These are phyloP conservation scores for Candida buenavistaensis DNA, from an alignment of 1,139 yeast genomes.

Conservation along the genomic window DNA sequence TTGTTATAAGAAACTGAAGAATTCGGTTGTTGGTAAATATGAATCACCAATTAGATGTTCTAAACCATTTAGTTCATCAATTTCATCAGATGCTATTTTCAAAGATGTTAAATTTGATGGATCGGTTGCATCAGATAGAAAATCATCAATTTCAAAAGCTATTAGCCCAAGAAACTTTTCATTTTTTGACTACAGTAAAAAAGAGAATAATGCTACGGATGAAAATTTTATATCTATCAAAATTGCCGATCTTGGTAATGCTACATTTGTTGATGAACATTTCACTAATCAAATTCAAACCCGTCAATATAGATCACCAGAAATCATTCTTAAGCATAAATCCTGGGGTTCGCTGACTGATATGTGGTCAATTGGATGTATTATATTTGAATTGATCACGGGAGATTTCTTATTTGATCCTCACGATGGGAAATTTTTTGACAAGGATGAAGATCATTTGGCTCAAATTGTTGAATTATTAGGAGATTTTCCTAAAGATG, in stretches of 20 bases:
- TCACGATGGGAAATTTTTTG: slow-evolving; percentile 58
- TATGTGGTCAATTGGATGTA: slow-evolving; percentile 82
- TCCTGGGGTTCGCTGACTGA: slow-evolving; percentile 86
- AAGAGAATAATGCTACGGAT: not conserved
- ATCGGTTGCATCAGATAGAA: slow-evolving; percentile 7
- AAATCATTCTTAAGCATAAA: slow-evolving; percentile 62
- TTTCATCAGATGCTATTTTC: slow-evolving; percentile 22
- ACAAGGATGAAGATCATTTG: slow-evolving; percentile 81
- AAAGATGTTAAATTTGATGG: slow-evolving; percentile 16
- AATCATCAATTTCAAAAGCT: slow-evolving; percentile 10
- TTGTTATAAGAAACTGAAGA: slow-evolving; percentile 24
- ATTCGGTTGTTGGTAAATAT: slow-evolving; percentile 18
- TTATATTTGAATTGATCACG: slow-evolving; percentile 76
- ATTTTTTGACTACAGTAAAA: slow-evolving; percentile 3
- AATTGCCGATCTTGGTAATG: slow-evolving; percentile 85
- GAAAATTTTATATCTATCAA: slow-evolving; percentile 31
- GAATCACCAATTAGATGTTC: slow-evolving; percentile 31
- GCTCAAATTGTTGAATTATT: slow-evolving; percentile 75
- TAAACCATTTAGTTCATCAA: slow-evolving; percentile 28
- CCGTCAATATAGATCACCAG: slow-evolving; percentile 83
- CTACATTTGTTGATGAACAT: slow-evolving; percentile 72
- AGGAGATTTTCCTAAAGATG: slow-evolving; percentile 55
- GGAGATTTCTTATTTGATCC: slow-evolving; percentile 89
- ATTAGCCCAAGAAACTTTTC: slow-evolving; percentile 10
- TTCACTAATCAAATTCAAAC: slow-evolving; percentile 86